A percentile compares a stretch with the other conserved stretches of the same genome.
Conservation (phyloP, 1,284 basidiomycete genomes). For the Trametes hirsuta region DNA sequence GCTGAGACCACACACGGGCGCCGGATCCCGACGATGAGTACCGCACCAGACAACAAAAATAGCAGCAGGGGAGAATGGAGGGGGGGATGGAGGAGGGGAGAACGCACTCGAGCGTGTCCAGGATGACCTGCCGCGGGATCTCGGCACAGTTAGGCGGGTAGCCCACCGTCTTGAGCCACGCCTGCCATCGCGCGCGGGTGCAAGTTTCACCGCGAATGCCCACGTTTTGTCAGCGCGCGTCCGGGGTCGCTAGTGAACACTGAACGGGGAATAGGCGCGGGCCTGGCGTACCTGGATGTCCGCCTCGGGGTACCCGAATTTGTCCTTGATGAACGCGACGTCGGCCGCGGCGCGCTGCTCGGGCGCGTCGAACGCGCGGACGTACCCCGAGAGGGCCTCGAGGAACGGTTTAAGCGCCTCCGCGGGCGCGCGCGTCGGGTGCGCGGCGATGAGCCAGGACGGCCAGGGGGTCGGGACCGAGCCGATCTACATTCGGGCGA, state of each 20-base stretch:
- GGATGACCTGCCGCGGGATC: slow-evolving; percentile 67
- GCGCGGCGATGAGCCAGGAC: slow-evolving; percentile 91
- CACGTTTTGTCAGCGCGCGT: not conserved
- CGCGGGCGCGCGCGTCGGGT: slow-evolving; percentile 62
- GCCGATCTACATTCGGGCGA: slow-evolving; percentile 63
- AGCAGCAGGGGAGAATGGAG: not conserved
- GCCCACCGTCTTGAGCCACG: slow-evolving; percentile 81
- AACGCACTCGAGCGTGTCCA: slow-evolving; percentile 70
- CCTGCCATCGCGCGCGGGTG: slow-evolving; percentile 39
- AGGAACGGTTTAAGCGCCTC: slow-evolving; percentile 67
- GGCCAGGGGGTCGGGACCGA: slow-evolving; percentile 95
- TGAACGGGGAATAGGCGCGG: not conserved
- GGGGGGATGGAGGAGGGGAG: not conserved
- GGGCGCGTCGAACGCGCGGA: slow-evolving; percentile 68
- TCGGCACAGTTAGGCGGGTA: slow-evolving; percentile 71
- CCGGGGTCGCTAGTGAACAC: slow-evolving; percentile 16
- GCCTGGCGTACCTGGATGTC: slow-evolving; percentile 66
- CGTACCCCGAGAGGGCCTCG: slow-evolving; percentile 61
- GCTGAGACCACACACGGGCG: slow-evolving; percentile 38
- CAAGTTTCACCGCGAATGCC: not conserved
- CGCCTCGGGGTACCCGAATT: slow-evolving; percentile 80
- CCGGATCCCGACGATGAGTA: not conserved
- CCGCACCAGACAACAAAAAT: not conserved
- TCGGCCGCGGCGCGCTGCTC: slow-evolving; percentile 63
- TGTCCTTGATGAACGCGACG: slow-evolving; percentile 75